Evolutionary conservation across 345 rosid species (phyloP).

Genomic region (Aquilaria malaccensis): DNA sequence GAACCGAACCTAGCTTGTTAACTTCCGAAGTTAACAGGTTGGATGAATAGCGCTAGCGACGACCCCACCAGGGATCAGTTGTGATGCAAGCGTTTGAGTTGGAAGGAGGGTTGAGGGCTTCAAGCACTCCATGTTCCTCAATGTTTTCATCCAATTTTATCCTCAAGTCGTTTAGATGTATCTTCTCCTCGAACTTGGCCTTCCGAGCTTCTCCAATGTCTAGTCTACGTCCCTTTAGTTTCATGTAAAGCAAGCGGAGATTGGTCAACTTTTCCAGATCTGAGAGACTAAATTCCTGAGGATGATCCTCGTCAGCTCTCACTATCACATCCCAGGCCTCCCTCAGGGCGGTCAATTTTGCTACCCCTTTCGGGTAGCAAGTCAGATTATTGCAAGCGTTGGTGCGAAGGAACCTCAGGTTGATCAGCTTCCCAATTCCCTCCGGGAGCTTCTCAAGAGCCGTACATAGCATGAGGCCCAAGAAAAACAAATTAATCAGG

Average conservation of each 20-base stretch:
- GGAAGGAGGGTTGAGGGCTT: no score
- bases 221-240: background rate
- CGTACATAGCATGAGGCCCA: background rate
- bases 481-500: background rate
- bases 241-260: background rate
- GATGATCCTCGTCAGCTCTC: background rate
- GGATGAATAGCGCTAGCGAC: no score
- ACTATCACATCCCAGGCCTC: background rate
- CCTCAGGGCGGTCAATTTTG: background rate
- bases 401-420: background rate
- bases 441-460: background rate
- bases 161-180: no score
- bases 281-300: background rate
- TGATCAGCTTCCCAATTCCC: background rate
- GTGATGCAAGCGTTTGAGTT: no score
- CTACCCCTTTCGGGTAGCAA: conserved; percentile 4
- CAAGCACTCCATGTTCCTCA: no score
- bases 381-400: background rate
- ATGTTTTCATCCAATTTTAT: no score
- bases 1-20: no score
- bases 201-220: no score
- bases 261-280: background rate
- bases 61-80: no score
- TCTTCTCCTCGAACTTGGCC: no score
- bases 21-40: no score